These are phyloP conservation scores for Neurospora sp. DNA, from an alignment of 495 filamentous ascomycete species.

Conservation along the genomic window DNA sequence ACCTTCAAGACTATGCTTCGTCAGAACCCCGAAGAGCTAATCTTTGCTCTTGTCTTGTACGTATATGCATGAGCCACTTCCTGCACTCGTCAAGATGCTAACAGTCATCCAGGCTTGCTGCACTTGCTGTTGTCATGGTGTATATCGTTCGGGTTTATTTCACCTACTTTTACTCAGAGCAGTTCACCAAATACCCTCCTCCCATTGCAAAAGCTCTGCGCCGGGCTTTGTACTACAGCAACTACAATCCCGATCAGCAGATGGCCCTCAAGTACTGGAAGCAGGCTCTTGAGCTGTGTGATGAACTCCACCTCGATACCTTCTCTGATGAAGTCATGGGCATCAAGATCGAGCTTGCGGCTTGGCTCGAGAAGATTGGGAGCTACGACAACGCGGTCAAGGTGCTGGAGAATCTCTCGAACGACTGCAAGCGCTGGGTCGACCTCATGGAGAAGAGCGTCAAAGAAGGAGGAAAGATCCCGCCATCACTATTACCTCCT, in stretches of 20 bases:
- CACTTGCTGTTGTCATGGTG: conserved; percentile 41
- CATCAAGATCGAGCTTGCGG: conserved; percentile 71
- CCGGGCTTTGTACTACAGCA: conserved; percentile 77
- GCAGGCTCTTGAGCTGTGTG: conserved; percentile 58
- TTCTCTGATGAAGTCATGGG: conserved; percentile 85
- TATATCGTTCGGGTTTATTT: conserved; percentile 57
- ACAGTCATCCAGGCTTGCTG: conserved; percentile 20
- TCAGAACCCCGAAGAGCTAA: conserved; percentile 30
- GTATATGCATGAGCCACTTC: not conserved
- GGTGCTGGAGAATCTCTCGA: conserved; percentile 58
- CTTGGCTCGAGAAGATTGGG: conserved; percentile 65
- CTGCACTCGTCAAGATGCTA: not conserved
- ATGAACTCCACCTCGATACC: conserved; percentile 67
- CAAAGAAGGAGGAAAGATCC: conserved; percentile 26
- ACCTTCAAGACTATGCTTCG: conserved; percentile 24
- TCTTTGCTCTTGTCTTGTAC: conserved; percentile 21
- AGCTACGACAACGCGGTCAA: conserved; percentile 55
- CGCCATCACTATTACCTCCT: conserved; percentile 1
- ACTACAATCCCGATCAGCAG: conserved; percentile 57
- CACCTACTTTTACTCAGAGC: conserved; percentile 49
- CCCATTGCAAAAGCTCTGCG: conserved; percentile 72
- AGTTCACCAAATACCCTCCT: conserved; percentile 60
- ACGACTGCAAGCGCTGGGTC: conserved; percentile 52
- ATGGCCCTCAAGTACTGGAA: conserved; percentile 73
- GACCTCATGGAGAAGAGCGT: conserved; percentile 45